Conservation (phyloP, 768 basidiomycete genomes). For the Lentinula edodes region DNA sequence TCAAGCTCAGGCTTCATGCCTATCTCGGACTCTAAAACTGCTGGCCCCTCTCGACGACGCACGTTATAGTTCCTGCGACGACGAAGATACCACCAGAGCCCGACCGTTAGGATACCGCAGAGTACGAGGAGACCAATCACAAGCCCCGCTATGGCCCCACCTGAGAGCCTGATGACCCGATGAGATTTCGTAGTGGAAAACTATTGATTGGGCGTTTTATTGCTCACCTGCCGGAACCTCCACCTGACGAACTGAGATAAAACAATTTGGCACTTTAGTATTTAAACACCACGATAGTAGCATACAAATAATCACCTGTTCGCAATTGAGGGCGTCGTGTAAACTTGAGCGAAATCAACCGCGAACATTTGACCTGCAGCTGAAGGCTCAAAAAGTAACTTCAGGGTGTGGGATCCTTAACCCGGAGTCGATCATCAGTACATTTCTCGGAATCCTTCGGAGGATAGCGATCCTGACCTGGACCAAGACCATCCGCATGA, state of each 20-base stretch:
- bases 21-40: background rate
- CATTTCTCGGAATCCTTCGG: background rate
- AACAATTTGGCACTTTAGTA: background rate
- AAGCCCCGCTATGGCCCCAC: constrained; percentile 14
- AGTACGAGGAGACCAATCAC: constrained; percentile 14
- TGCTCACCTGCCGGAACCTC: background rate
- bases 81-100: constrained; percentile 12
- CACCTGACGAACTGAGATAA: background rate
- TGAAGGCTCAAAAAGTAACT: constrained; percentile 22
- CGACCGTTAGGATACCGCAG: constrained; percentile 8
- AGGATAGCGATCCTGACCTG: constrained; percentile 6
- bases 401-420: constrained; percentile 14
- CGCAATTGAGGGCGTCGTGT: background rate
- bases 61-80: constrained; percentile 4
- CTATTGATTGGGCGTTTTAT: background rate
- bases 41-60: background rate
- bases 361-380: constrained; percentile 14
- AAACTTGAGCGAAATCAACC: constrained; percentile 23
- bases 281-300: background rate
- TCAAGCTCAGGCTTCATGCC: background rate
- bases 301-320: background rate
- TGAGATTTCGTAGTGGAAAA: background rate
- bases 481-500: constrained; percentile 18
- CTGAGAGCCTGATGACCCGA: constrained; percentile 3
- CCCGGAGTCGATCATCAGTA: background rate